phyloP scores from a whole-genome alignment of 352 stramenopile genomes.

The Saprolegnia diclina region DNA sequence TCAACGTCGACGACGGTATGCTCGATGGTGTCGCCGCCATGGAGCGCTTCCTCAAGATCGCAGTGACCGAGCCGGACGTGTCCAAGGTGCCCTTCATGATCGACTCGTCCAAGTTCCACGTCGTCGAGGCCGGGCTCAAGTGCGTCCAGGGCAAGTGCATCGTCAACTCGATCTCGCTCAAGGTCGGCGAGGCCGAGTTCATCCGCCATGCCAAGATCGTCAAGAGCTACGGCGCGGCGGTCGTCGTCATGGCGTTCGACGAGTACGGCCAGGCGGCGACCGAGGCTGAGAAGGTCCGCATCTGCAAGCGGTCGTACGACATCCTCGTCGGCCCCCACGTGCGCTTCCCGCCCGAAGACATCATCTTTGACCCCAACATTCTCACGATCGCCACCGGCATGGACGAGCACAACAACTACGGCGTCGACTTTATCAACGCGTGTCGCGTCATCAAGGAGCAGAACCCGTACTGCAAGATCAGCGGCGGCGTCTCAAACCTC shows the following conservation, averaged over 20 bases:
- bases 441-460: conserved; percentile 92
- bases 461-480: conserved; percentile 95
- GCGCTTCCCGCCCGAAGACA: conserved; percentile 94
- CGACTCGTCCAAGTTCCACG: conserved; percentile 97
- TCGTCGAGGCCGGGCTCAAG: conserved; percentile 95
- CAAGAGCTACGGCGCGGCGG: conserved; percentile 92
- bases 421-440: conserved; percentile 96
- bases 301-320: conserved; percentile 98
- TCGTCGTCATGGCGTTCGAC: conserved; percentile 98
- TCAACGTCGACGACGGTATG: conserved; percentile 98
- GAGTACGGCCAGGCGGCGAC: conserved; percentile 95
- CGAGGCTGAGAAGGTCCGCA: conserved; percentile 93
- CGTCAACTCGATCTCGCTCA: conserved; percentile 97
- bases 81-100: conserved; percentile 97
- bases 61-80: conserved; percentile 93
- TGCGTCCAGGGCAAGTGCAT: conserved; percentile 97
- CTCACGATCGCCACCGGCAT: conserved; percentile 96
- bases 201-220: conserved; percentile 92
- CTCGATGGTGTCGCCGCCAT: conserved; percentile 93
- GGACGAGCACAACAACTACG: conserved; percentile 98
- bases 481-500: conserved; percentile 94
- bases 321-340: conserved; percentile 92
- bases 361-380: conserved; percentile 98
- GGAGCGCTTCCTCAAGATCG: conserved; percentile 97
- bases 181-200: conserved; percentile 95